Percentiles rank a stretch among this genome's conserved stretches.
Evolutionary conservation across 2,329 filamentous ascomycete genomes (phyloP).

Genomic region (Pseudocercospora crystallina): DNA sequence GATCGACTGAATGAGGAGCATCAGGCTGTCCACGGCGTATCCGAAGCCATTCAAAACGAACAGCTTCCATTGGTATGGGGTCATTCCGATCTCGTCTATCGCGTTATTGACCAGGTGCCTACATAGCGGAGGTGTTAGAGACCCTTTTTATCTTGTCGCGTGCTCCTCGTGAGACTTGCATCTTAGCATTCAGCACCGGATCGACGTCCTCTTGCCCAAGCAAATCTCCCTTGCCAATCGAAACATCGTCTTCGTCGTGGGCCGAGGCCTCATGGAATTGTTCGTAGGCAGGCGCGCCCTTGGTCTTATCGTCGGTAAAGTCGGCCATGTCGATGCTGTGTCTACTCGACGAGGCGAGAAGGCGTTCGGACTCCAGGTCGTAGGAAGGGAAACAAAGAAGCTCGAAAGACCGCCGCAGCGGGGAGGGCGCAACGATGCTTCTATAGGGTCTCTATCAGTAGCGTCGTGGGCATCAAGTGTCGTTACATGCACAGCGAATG

Average conservation of each 20-base stretch:
- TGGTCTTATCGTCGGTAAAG: constrained; percentile 19
- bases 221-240: constrained; percentile 50
- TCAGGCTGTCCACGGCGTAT: constrained; percentile 59
- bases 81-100: constrained; percentile 57
- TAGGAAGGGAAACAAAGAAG: neutral
- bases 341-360: constrained; percentile 16
- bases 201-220: constrained; percentile 60
- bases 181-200: constrained; percentile 63
- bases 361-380: constrained; percentile 15
- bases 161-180: constrained; percentile 37
- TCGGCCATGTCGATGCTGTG: constrained; percentile 22
- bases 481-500: neutral
- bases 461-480: neutral
- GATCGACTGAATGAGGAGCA: constrained; percentile 63
- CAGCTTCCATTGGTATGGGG: constrained; percentile 56
- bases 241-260: constrained; percentile 19
- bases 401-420: neutral
- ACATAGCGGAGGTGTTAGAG: too few relatives aligned
- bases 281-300: constrained; percentile 18
- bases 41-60: constrained; percentile 63
- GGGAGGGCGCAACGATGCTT: neutral
- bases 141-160: too few relatives aligned
- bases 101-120: constrained; percentile 64
- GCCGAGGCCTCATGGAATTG: neutral
- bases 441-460: neutral